Evolutionary conservation across 306 rosid species (phyloP), one percentile per base, ranked within the genome.

Genomic region (Morella rubra): DNA sequence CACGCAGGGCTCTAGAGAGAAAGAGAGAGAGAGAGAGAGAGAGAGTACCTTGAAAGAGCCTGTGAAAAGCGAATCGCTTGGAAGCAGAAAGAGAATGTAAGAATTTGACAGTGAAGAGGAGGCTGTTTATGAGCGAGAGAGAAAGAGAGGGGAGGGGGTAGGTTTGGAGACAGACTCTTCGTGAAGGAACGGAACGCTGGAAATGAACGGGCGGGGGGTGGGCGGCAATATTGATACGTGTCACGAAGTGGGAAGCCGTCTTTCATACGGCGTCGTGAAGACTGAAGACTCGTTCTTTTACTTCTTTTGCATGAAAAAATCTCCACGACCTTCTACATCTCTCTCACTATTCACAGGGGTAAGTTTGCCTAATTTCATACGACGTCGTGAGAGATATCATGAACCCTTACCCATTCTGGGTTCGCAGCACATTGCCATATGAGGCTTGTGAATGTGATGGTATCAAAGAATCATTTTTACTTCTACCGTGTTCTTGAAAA

Each of bases 1-100:
- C 7, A 16, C 14, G 8, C 7, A 46, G 49, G 11, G 22, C 10
- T 19, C n/a, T n/a, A 13, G 58, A 45, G 40, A 55, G 32, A 55
- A 27, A 22, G 7, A 20, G 14, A 58, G 14, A 58, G 66, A 59
- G 42, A 24, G 64, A 10, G 41, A 58, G 32, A 50, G 20, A 65
- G 32, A 54, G 27, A 54, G 52, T 69, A 69, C 81, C 69, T 77
- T 69, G 75, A 44, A 13, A 58, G 64, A 58, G 3, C 22, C 64
- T 20, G 64, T 10, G 11, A 12, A 49, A 49, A 12, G 53, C 53
- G 64, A 58, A 20, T 2, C 40, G 64, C 64, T 58, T 9, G 64
- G 9, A 37, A 20, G 16, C 53, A 49, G 37, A 32, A 49, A 9
- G 11, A 4, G 16, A 15, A 12, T 12, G 3, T 49, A 49, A 32